phyloP scores from a whole-genome alignment of 2,329 filamentous ascomycete species.

The Microdochium paspali region DNA sequence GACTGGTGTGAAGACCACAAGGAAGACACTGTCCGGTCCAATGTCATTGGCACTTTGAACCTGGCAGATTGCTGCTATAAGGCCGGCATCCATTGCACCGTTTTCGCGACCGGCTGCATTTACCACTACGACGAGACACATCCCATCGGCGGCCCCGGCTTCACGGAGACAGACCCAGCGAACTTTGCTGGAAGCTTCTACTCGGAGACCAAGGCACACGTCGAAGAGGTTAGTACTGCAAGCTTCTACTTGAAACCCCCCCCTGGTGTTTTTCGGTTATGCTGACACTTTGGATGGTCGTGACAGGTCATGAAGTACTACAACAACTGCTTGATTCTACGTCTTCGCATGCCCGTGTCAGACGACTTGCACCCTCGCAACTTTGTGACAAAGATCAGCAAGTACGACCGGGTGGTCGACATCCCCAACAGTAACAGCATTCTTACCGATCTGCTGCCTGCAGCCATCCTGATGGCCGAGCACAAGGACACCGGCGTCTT shows the following conservation, averaged over 20 bases:
- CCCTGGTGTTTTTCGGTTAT: background rate
- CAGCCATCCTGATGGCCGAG: conserved; percentile 49
- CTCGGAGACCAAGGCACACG: conserved; percentile 55
- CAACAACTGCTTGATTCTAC: conserved; percentile 51
- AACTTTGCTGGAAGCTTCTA: conserved; percentile 63
- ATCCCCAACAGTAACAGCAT: conserved; percentile 62
- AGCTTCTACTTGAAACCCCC: background rate
- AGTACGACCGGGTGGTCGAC: conserved; percentile 56
- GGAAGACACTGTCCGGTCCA: conserved; percentile 57
- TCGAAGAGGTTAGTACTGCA: conserved; percentile 45
- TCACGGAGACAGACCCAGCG: conserved; percentile 49
- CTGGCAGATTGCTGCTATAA: conserved; percentile 52
- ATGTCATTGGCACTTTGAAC: conserved; percentile 56
- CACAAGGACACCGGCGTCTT: conserved; percentile 54
- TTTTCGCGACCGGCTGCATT: conserved; percentile 60
- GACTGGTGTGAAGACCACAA: conserved; percentile 66
- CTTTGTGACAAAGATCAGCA: conserved; percentile 60
- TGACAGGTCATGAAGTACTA: conserved; percentile 51
- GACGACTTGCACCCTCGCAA: conserved; percentile 57
- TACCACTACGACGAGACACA: conserved; percentile 55
- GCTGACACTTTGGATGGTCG: conserved; percentile 6
- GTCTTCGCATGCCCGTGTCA: conserved; percentile 60
- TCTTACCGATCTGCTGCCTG: conserved; percentile 53
- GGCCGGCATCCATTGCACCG: conserved; percentile 51
- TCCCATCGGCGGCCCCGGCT: conserved; percentile 50